These are phyloP conservation scores for Fusarium nodosum DNA, from an alignment of 2,329 filamentous ascomycete genomes.

Conservation along the genomic window DNA sequence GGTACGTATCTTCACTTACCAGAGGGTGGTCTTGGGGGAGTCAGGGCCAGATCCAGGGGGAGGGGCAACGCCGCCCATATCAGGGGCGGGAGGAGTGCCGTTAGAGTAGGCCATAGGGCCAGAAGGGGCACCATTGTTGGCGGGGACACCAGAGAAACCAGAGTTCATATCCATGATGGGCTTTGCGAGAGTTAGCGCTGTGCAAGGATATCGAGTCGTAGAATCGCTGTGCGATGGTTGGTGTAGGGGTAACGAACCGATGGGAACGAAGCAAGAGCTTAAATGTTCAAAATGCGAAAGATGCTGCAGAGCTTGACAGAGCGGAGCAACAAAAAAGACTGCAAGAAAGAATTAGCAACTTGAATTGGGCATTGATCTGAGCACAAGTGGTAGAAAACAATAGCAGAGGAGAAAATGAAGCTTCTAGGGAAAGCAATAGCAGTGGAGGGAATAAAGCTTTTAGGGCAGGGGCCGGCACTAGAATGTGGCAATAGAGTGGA, in stretches of 20 bases:
- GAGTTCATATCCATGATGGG: slow-evolving; percentile 53
- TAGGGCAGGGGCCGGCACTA: slow-evolving; percentile 1
- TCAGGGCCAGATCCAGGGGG: slow-evolving; percentile 58
- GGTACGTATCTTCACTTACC: slow-evolving; percentile 56
- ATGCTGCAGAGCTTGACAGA: slow-evolving; percentile 43
- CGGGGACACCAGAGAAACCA: slow-evolving; percentile 50
- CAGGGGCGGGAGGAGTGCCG: slow-evolving; percentile 57
- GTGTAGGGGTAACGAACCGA: slow-evolving; percentile 25
- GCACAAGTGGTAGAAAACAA: neutral
- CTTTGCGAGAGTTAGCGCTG: slow-evolving; percentile 39
- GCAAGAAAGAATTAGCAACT: slow-evolving; percentile 25
- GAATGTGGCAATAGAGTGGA: neutral
- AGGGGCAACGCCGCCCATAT: slow-evolving; percentile 55
- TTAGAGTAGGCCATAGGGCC: slow-evolving; percentile 57
- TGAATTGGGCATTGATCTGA: neutral
- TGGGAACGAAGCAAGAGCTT: slow-evolving; percentile 38
- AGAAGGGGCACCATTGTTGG: slow-evolving; percentile 52
- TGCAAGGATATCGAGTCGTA: neutral
- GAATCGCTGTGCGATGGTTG: neutral
- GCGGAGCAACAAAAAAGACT: slow-evolving; percentile 42
- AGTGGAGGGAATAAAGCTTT: neutral
- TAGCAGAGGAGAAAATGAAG: neutral
- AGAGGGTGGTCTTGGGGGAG: slow-evolving; percentile 70
- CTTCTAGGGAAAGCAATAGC: neutral
- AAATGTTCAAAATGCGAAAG: slow-evolving; percentile 38